Conservation (phyloP, 108 stramenopile species). For the Stephanodiscus minutulus region DNA sequence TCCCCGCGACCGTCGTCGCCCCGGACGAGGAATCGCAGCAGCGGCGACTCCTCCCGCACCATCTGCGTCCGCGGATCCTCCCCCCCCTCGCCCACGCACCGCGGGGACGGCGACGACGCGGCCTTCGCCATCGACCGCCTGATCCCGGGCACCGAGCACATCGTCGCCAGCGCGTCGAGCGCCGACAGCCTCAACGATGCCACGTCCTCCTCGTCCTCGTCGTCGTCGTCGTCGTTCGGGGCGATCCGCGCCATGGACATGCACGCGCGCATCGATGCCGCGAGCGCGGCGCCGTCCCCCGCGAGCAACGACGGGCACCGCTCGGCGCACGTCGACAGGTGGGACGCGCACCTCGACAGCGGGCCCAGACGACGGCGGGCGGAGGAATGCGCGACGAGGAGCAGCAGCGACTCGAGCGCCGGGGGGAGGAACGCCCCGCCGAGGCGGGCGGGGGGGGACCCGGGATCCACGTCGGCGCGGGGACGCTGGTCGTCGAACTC, state of each 20-base stretch:
- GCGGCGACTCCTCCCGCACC: conserved; percentile 15
- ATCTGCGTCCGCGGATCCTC: not conserved
- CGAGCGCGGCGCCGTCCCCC: conserved; percentile 45
- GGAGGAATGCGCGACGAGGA: not conserved
- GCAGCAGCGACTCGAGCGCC: conserved; percentile 40
- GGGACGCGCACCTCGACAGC: conserved; percentile 16
- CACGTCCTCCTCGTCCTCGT: conserved; percentile 16
- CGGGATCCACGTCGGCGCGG: conserved; percentile 27
- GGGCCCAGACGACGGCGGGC: conserved; percentile 18
- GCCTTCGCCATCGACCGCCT: conserved; percentile 39
- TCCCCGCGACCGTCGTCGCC: conserved; percentile 14
- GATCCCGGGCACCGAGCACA: conserved; percentile 55
- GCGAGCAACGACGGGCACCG: conserved; percentile 64
- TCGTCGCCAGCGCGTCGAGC: conserved; percentile 55
- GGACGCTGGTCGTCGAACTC: conserved; percentile 13
- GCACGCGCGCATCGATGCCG: conserved; percentile 46
- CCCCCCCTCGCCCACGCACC: conserved; percentile 2
- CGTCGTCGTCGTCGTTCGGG: not conserved
- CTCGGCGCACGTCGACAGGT: conserved; percentile 30
- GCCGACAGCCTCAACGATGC: conserved; percentile 43
- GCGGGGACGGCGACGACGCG: conserved; percentile 15
- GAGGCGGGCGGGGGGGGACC: conserved; percentile 30
- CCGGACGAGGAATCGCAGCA: conserved; percentile 43
- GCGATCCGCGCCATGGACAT: conserved; percentile 33
- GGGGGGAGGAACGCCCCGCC: conserved; percentile 30